Evolutionary conservation across 345 rosid genomes (phyloP).

Genomic region (Bruguiera sexangula): DNA sequence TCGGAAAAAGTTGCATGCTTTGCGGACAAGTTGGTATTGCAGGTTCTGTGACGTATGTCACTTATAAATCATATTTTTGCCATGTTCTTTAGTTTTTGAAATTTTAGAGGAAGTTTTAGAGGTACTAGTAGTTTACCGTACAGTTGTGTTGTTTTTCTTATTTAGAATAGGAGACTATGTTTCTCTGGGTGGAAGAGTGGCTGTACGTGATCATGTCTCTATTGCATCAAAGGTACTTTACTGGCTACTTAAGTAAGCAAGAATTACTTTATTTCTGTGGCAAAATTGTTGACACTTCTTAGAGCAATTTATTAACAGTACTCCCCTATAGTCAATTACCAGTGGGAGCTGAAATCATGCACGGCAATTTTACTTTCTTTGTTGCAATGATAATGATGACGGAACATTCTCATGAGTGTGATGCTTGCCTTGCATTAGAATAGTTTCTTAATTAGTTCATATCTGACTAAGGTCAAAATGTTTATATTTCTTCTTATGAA

Average conservation of each 20-base stretch:
- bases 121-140: background rate
- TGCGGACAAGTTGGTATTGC: constrained; percentile 91
- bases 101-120: constrained; percentile 7
- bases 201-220: constrained; percentile 65
- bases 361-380: too few relatives aligned
- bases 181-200: constrained; percentile 64
- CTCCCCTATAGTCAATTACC: too few relatives aligned
- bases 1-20: constrained; percentile 71
- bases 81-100: background rate
- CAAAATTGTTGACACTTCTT: too few relatives aligned
- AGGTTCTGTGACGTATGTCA: constrained; percentile 71
- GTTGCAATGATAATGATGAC: too few relatives aligned
- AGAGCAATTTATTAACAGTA: too few relatives aligned
- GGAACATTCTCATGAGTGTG: too few relatives aligned
- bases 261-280: too few relatives aligned
- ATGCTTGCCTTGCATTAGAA: too few relatives aligned
- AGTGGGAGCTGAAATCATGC: too few relatives aligned
- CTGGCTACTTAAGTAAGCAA: background rate
- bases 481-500: too few relatives aligned
- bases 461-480: too few relatives aligned
- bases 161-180: constrained; percentile 67
- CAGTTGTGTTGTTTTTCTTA: constrained; percentile 7
- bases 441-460: too few relatives aligned
- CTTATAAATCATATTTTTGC: background rate
- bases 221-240: constrained; percentile 60